Evolutionary conservation across 495 filamentous ascomycete species (phyloP).

Genomic region (Aspergillus funiculosus): DNA sequence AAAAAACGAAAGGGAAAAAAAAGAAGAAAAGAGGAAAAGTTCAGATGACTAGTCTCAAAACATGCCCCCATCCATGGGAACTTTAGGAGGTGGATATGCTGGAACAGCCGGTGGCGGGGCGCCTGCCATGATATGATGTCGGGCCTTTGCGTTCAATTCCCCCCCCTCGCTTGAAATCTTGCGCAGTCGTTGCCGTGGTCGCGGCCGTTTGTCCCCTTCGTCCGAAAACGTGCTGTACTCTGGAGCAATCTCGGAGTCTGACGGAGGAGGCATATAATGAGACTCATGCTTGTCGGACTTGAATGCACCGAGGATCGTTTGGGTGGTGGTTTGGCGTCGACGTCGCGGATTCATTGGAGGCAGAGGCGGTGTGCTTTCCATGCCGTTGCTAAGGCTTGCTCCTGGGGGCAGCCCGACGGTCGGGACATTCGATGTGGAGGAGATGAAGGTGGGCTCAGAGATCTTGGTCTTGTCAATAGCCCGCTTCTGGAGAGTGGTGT

Average conservation of each 20-base stretch:
- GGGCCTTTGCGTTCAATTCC: conserved; percentile 34
- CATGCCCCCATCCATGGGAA: conserved; percentile 43
- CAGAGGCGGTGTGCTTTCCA: conserved; percentile 50
- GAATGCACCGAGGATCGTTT: conserved; percentile 49
- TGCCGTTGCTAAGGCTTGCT: conserved; percentile 38
- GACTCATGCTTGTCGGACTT: conserved; percentile 36
- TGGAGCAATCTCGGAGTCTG: conserved; percentile 29
- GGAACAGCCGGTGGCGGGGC: conserved; percentile 32
- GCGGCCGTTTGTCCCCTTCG: conserved; percentile 46
- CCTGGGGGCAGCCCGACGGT: conserved; percentile 55
- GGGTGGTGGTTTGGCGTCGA: conserved; percentile 51
- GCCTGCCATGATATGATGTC: conserved; percentile 37
- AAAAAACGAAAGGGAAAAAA: conserved; percentile 10
- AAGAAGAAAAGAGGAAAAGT: conserved; percentile 10
- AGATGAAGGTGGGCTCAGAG: conserved; percentile 78
- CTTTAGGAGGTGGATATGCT: conserved; percentile 32
- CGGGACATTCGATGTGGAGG: conserved; percentile 66
- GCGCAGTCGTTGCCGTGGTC: conserved; percentile 45
- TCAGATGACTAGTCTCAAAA: conserved; percentile 29
- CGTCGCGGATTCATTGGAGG: conserved; percentile 68
- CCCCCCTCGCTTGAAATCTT: conserved; percentile 48
- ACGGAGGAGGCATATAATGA: conserved; percentile 19
- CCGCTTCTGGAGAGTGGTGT: conserved; percentile 48
- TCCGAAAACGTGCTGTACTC: conserved; percentile 46
- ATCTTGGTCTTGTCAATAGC: conserved; percentile 69